Evolutionary conservation across 352 stramenopile genomes (phyloP), one percentile per base, ranked within the genome.

Genomic region (Thalassiosira gravida): DNA sequence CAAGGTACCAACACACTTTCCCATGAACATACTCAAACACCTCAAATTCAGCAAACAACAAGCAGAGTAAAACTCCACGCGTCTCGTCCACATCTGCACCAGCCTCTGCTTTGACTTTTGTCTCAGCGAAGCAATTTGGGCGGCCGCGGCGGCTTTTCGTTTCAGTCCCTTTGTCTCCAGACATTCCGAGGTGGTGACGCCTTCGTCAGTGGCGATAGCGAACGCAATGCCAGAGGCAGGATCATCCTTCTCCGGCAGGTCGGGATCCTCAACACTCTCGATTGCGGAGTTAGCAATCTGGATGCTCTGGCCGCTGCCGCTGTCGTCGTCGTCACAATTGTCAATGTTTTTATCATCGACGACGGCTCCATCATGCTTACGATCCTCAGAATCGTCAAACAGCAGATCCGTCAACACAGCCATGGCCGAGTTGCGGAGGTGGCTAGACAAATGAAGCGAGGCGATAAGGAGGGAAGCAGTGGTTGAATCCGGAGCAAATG

Each of bases 111-210:
- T 72, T 30, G 82, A 78, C 24, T 58, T 50, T 14, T 77, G 61
- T 11, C 88, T 76, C 8, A 89, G 20, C 27, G 79, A 74, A 46
- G 77, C 82, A 81, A 92, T 78, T 35, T 92, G 74, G 11, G 79
- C 86, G 67, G 87, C 85, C 29, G 87, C 89, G 18, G 89, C 87
- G 39, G 89, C 87, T 62, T 92, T 94, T 61, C 89, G 52, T 44
- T 80, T 84, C 64, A 94, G 80, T 27, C 89, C 89, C 67, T 94
- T 94, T 1, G 69, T 82, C 74, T 91, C 89, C 16, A 94, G 67
- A 27, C 67, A 86, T 64, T 92, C 78, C 27, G 80, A 82, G 11
- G 76, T 66, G 20, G 35, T 61, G 5, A 32, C 39, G 22, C 18
- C 25, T n/a, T 18, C 18, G 65, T 61, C 35, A 53, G 22, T 24